Evolutionary conservation across 345 rosid genomes (phyloP), one percentile per base, ranked within the genome.

Genomic region (Raphanus raphanistrum): DNA sequence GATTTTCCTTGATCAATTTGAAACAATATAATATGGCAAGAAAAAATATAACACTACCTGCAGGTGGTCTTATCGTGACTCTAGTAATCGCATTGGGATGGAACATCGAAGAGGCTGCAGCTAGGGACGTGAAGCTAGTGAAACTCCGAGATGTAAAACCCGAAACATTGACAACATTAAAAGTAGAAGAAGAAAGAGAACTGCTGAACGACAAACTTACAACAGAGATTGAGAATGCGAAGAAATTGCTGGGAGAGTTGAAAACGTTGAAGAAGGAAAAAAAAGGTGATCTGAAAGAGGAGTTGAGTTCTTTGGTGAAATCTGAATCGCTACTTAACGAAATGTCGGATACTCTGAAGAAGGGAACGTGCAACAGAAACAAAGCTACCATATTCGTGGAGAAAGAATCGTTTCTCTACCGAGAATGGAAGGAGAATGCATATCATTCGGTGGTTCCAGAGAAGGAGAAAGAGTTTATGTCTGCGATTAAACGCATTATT

Each of bases 391-490:
- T 68, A 3, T 79, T 79, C 29, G 74, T 68, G 27, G 78, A 73
- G 36, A 62, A 73, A 60, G 82, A 79, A 52, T 67, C 82, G 15
- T 67, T 73, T 36, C 68, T 73, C 50, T 79, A 68, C 60, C 68
- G 78, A 62, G 70, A 74, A 6, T 73, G 82, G 82, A 73, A 79
- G 66, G 82, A 73, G 65, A 79, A 68, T 79, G 68, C 78, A 0
- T 79, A 73, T 73, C 11, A 61, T 8, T 50, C 82, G 8, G 74
- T 29, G 26, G 78, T 79, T 41, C 78, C 78, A 1, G 78, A 79
- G 70, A 79, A 79, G 11, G 82, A 79, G 38, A 79, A 79, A 73
- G 82, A 79, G 70, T 79, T 16, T 54, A 79, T 79, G 82, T 27
- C 4, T 28, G 62, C 70, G 0, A 73, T 79, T 0, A 79, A 79